These are phyloP conservation scores for Aspergillus indologenus DNA, from an alignment of 495 filamentous ascomycete genomes.

Conservation along the genomic window DNA sequence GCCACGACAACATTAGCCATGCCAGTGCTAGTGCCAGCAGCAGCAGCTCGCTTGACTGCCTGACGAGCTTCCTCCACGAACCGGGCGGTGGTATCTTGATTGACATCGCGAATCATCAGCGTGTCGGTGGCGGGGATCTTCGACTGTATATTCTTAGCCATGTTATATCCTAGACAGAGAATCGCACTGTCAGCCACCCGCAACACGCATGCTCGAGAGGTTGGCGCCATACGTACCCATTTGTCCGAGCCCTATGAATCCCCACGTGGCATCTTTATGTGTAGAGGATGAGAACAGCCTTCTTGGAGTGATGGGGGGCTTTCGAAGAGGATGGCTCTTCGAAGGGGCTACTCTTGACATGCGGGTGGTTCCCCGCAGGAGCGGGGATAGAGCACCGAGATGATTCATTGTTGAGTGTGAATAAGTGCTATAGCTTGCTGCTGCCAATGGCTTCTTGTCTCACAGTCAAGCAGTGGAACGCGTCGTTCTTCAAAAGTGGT, in stretches of 20 bases:
- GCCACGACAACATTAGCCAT: slow-evolving; percentile 56
- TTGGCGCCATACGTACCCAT: slow-evolving; percentile 64
- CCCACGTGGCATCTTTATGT: slow-evolving; percentile 62
- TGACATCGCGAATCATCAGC: slow-evolving; percentile 72
- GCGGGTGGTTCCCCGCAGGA: slow-evolving; percentile 21
- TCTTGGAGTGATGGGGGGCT: slow-evolving; percentile 7
- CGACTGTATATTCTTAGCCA: slow-evolving; percentile 81
- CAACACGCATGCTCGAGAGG: slow-evolving; percentile 2
- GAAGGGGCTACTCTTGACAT: slow-evolving; percentile 16
- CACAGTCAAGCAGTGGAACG: too few relatives aligned
- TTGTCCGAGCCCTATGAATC: slow-evolving; percentile 81
- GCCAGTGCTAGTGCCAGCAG: slow-evolving; percentile 26
- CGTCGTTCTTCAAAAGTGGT: too few relatives aligned
- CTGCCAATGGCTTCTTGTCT: too few relatives aligned
- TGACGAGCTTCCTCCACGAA: slow-evolving; percentile 60
- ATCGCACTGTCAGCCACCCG: slow-evolving; percentile 2
- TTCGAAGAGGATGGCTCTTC: slow-evolving; percentile 19
- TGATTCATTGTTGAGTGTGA: slow-evolving; percentile 17
- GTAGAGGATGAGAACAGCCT: slow-evolving; percentile 56
- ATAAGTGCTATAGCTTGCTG: too few relatives aligned
- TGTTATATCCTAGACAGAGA: slow-evolving; percentile 61
- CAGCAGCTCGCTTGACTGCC: slow-evolving; percentile 23
- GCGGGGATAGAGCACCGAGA: slow-evolving; percentile 12
- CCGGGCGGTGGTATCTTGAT: slow-evolving; percentile 53
- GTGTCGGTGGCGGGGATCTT: slow-evolving; percentile 70